phyloP scores from a whole-genome alignment of 768 basidiomycete species.

The Boletus rubroflammeus region DNA sequence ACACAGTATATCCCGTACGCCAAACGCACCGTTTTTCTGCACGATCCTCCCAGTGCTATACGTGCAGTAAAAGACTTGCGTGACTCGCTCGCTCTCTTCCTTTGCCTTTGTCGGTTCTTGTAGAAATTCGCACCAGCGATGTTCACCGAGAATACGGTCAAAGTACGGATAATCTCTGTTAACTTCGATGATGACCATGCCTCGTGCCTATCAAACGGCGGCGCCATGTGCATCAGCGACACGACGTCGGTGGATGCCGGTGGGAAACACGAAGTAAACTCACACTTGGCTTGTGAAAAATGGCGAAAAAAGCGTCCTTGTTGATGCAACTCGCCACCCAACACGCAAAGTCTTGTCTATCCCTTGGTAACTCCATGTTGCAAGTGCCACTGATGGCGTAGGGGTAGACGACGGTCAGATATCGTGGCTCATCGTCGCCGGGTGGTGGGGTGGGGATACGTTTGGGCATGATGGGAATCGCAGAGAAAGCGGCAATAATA shows the following conservation, averaged over 20 bases:
- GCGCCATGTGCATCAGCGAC: background rate
- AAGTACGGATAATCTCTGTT: constrained; percentile 29
- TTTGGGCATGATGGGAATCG: constrained; percentile 35
- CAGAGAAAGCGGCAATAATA: background rate
- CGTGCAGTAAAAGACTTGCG: constrained; percentile 40
- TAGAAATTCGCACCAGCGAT: constrained; percentile 42
- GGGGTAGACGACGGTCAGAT: constrained; percentile 43
- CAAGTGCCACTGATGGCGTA: constrained; percentile 38
- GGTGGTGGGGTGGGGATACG: constrained; percentile 42
- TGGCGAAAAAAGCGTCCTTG: constrained; percentile 33
- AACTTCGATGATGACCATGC: constrained; percentile 45
- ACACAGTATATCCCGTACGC: background rate
- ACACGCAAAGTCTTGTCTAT: constrained; percentile 36
- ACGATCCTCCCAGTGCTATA: constrained; percentile 38
- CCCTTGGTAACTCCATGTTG: constrained; percentile 38
- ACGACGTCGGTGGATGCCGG: background rate
- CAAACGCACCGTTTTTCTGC: constrained; percentile 42
- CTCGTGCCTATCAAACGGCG: constrained; percentile 33
- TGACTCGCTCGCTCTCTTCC: constrained; percentile 28
- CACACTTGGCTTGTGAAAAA: constrained; percentile 46
- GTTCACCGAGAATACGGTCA: constrained; percentile 39
- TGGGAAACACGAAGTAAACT: constrained; percentile 15
- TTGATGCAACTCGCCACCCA: constrained; percentile 44
- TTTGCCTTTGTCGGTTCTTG: constrained; percentile 23
- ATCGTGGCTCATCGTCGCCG: constrained; percentile 42